Evolutionary conservation across 2,329 filamentous ascomycete genomes (phyloP), one percentile per base, ranked within the genome.

Genomic region (Cladophialophora exuberans): DNA sequence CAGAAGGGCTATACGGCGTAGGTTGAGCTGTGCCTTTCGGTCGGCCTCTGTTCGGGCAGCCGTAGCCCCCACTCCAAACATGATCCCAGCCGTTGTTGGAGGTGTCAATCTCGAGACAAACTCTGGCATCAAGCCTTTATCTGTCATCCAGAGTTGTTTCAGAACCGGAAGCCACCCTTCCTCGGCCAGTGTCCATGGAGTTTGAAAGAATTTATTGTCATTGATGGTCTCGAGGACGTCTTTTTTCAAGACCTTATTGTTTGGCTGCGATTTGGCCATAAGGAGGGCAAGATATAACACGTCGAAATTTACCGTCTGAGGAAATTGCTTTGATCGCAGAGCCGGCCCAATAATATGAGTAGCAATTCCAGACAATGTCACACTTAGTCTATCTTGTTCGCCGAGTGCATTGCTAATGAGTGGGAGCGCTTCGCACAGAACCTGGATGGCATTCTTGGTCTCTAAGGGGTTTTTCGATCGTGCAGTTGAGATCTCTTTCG

Each of bases 21-120:
- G 81, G 61, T 91, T 96, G 25, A 96, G 81, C 72, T 97, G 93
- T 1, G 92, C 91, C 72, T 88, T 94, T 54, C 92, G 87, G 71
- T 99, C 94, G 4, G 95, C 91, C 73, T 99, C 94, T n/a, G 95
- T 82, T 55, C 94, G 83, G 30, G 94, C 94, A 38, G 92, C 95
- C 18, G 90, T 91, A 5, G 94, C 94, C 9, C 95, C 95, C 0
- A 99, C 94, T n/a, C 94, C 94, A 67, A 99, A 99, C 69, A 99
- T 93, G 64, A 99, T 95, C 6, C 94, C 94, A 0, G 95, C 94
- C 11, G 92, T 93, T 1, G 92, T 90, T 4, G 94, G 94, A 3
- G 92, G 83, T 4, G 86, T 86, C 59, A 99, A 82, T 17, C 90
- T 87, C 31, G 83, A 79, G 6, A 97, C 73, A 3, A 97, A 77